These are phyloP conservation scores for Beta corolliflora DNA, from an alignment of 179 eudicot genomes.

Conservation along the genomic window DNA sequence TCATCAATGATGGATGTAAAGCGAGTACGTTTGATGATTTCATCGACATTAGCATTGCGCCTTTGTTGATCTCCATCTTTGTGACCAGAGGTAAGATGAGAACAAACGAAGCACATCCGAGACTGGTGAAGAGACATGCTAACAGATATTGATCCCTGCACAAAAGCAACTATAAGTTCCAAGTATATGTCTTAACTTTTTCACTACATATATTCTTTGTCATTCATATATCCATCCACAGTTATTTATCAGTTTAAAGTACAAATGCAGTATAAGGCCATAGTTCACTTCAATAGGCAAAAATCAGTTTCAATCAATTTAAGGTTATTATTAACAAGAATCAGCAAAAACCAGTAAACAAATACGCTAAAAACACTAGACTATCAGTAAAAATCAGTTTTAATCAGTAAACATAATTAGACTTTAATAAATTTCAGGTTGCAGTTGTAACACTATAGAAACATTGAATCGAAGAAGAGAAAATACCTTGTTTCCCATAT, in stretches of 20 bases:
- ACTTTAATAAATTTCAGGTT: no score
- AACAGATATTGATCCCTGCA: slow-evolving; percentile 92
- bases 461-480: neutral
- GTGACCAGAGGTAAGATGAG: slow-evolving; percentile 90
- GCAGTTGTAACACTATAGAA: neutral
- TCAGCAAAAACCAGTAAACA: no score
- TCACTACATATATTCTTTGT: neutral
- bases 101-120: slow-evolving; percentile 87
- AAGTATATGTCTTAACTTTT: no score
- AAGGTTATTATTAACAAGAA: no score
- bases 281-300: neutral
- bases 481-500: slow-evolving; percentile 97
- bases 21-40: slow-evolving; percentile 81
- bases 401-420: no score
- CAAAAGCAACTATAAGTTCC: slow-evolving; percentile 12
- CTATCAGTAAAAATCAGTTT: no score
- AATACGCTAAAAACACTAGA: no score
- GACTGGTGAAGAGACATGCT: slow-evolving; percentile 95
- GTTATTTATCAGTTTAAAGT: neutral
- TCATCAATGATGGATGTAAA: slow-evolving; percentile 69
- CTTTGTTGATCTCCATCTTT: slow-evolving; percentile 77
- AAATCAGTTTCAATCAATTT: no score
- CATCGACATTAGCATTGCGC: slow-evolving; percentile 82
- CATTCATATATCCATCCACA: neutral
- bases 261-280: neutral